Evolutionary conservation across 2,329 filamentous ascomycete genomes (phyloP).

Genomic region (Fusarium illudens): DNA sequence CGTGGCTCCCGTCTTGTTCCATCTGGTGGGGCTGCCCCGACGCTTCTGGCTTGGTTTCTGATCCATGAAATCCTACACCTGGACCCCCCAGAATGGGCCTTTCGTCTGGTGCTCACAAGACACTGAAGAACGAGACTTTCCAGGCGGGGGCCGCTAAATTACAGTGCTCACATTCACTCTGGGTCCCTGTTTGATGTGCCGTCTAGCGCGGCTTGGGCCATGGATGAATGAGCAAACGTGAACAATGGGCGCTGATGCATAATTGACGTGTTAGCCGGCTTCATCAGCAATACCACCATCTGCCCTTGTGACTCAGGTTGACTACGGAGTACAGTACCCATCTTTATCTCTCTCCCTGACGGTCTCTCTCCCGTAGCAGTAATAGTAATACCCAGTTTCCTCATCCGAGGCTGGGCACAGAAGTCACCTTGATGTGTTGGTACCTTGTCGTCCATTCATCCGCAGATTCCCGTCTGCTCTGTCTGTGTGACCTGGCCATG

Average conservation of each 20-base stretch:
- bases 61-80: conserved; percentile 13
- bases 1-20: neutral
- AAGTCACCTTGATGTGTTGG: conserved; percentile 2
- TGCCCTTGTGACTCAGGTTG: neutral
- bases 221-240: conserved; percentile 4
- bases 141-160: conserved; percentile 13
- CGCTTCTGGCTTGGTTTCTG: conserved; percentile 28
- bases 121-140: conserved; percentile 30
- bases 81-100: neutral
- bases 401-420: neutral
- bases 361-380: neutral
- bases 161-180: conserved; percentile 31
- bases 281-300: conserved; percentile 3
- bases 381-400: neutral
- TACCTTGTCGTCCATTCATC: neutral
- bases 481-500: conserved; percentile 35
- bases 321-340: no score
- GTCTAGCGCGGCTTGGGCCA: conserved; percentile 25
- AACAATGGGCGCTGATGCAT: conserved; percentile 15
- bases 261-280: conserved; percentile 25
- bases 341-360: neutral
- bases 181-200: conserved; percentile 5
- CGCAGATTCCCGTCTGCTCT: neutral
- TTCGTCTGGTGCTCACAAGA: conserved; percentile 10
- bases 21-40: conserved; percentile 23